Conservation (phyloP, 345 rosid genomes). For the Populus tremula region DNA sequence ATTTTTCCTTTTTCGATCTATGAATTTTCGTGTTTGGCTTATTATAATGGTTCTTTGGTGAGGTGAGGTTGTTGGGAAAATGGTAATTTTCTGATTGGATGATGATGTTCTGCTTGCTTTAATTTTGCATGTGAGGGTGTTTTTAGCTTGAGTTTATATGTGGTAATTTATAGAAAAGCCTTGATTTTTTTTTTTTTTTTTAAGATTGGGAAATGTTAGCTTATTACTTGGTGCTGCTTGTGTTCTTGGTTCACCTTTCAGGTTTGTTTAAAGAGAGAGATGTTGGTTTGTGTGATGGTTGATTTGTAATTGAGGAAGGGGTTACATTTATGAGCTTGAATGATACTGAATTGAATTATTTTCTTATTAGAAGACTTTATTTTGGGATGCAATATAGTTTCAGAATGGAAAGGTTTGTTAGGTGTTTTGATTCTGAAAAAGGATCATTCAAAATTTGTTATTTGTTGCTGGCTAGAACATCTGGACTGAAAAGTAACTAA, state of each 20-base stretch:
- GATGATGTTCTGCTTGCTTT: constrained; percentile 1
- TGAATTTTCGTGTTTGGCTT: constrained; percentile 10
- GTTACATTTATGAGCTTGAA: not conserved
- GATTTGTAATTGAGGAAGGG: not conserved
- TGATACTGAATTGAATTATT: not conserved
- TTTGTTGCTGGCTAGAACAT: not conserved
- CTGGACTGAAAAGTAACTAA: not conserved
- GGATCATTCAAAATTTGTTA: not conserved
- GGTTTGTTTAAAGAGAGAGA: not conserved
- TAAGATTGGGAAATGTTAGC: not conserved
- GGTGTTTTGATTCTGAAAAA: not conserved
- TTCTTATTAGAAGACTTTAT: not conserved
- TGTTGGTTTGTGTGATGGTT: not conserved
- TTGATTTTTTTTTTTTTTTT: not conserved
- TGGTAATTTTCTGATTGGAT: not conserved
- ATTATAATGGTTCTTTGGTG: not conserved
- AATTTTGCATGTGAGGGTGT: not conserved
- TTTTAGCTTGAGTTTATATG: not conserved
- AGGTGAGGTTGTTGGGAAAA: not conserved
- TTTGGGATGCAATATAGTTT: not conserved
- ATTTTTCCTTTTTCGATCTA: not conserved
- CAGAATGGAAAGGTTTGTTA: not conserved
- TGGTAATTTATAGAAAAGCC: not conserved
- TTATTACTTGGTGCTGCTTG: not conserved
- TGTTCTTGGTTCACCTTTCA: not conserved